Evolutionary conservation across 768 basidiomycete species (phyloP).

Genomic region (Tricholoma sp.): DNA sequence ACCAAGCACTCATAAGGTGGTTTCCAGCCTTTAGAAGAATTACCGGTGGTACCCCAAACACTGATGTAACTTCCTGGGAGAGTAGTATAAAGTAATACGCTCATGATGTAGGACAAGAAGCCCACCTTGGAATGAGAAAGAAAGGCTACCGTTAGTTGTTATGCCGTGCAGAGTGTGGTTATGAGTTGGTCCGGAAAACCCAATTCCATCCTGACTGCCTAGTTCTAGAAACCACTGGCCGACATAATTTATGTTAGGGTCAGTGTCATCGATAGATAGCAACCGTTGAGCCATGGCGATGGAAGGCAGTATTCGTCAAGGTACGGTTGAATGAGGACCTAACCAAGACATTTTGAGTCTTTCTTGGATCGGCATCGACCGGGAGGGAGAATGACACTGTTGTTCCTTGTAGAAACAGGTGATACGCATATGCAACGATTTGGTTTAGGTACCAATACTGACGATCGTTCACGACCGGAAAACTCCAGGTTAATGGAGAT

Average conservation of each 20-base stretch:
- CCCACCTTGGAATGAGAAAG: slow-evolving; percentile 26
- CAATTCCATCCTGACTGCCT: slow-evolving; percentile 19
- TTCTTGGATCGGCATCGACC: no score
- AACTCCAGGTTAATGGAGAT: no score
- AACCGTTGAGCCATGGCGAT: not conserved
- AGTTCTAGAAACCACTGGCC: slow-evolving; percentile 20
- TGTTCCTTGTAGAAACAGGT: no score
- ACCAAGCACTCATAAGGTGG: slow-evolving; percentile 21
- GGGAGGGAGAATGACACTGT: no score
- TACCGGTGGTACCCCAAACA: slow-evolving; percentile 16
- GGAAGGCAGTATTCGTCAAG: no score
- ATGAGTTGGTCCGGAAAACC: slow-evolving; percentile 27
- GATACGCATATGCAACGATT: no score
- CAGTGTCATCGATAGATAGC: slow-evolving; percentile 17
- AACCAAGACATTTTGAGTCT: no score
- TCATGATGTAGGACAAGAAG: not conserved
- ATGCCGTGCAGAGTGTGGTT: slow-evolving; percentile 26
- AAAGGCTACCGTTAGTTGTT: slow-evolving; percentile 18
- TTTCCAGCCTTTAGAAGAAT: slow-evolving; percentile 3
- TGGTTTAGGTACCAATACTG: no score
- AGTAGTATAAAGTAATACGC: not conserved
- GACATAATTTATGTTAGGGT: slow-evolving; percentile 18
- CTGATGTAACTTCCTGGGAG: slow-evolving; percentile 8
- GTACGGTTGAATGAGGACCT: no score
- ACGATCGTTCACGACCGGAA: no score